Evolutionary conservation across 192 early-diverging fungal genomes (phyloP).

Genomic region (Allomyces macrogynus): DNA sequence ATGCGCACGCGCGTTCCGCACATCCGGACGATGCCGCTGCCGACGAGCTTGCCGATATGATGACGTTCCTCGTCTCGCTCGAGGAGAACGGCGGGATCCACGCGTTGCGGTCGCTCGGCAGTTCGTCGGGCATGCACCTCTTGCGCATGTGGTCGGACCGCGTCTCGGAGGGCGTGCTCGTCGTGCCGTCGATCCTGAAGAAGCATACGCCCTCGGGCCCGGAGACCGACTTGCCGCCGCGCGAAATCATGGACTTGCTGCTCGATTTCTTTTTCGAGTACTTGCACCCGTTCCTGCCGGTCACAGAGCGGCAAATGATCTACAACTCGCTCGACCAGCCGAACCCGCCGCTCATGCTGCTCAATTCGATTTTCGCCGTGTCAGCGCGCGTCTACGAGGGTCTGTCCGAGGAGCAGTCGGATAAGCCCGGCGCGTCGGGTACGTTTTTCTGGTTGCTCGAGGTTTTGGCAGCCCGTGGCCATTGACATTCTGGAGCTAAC

Average conservation of each 20-base stretch:
- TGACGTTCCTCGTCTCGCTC: neutral
- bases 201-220: neutral
- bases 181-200: neutral
- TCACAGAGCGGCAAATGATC: neutral
- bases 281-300: neutral
- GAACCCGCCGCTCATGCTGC: neutral
- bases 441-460: neutral
- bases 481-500: too few species aligned
- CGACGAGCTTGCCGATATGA: neutral
- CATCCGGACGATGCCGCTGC: neutral
- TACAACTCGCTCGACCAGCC: neutral
- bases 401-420: neutral
- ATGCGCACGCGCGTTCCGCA: neutral
- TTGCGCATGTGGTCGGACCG: constrained; percentile 1
- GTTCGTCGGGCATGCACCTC: neutral
- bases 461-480: too few species aligned
- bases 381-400: neutral
- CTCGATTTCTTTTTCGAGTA: neutral
- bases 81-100: neutral
- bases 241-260: neutral
- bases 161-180: neutral
- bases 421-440: neutral
- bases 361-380: neutral
- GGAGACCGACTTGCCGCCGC: neutral
- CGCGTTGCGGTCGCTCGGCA: neutral